Evolutionary conservation across 305 asterid species (phyloP).

Genomic region (Solanum hybrid): DNA sequence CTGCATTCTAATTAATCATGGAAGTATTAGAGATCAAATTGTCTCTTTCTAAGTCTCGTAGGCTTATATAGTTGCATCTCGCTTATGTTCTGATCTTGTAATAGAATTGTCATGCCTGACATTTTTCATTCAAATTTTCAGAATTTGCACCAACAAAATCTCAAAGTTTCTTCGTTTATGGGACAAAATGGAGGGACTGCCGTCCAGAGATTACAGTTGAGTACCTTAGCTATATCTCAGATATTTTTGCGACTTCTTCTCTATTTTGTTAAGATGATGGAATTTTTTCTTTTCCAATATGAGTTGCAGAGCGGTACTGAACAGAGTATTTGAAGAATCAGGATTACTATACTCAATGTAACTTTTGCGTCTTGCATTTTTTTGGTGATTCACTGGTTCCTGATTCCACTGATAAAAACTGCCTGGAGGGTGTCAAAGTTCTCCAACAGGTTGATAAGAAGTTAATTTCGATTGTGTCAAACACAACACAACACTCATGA

Average conservation of each 20-base stretch:
- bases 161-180: background rate
- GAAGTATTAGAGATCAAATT: background rate
- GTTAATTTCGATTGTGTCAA: no score
- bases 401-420: conserved; percentile 51
- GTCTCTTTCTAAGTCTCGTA: background rate
- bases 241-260: no score
- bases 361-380: background rate
- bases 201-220: background rate
- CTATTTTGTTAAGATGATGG: background rate
- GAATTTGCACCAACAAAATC: background rate
- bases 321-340: background rate
- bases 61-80: background rate
- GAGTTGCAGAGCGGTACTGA: conserved; percentile 25
- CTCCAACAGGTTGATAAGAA: background rate
- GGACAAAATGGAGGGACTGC: background rate
- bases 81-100: background rate
- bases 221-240: background rate
- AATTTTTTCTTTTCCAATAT: conserved; percentile 2
- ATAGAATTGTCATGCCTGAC: background rate
- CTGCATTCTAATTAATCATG: no score
- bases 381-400: conserved; percentile 36
- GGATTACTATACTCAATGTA: background rate
- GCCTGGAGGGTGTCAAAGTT: background rate
- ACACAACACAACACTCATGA: no score
- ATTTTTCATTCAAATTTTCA: background rate